A percentile compares a stretch with the other conserved stretches of the same genome.
These are phyloP conservation scores for Coemansia asiatica DNA, from an alignment of 192 early-diverging fungal genomes.

Conservation along the genomic window DNA sequence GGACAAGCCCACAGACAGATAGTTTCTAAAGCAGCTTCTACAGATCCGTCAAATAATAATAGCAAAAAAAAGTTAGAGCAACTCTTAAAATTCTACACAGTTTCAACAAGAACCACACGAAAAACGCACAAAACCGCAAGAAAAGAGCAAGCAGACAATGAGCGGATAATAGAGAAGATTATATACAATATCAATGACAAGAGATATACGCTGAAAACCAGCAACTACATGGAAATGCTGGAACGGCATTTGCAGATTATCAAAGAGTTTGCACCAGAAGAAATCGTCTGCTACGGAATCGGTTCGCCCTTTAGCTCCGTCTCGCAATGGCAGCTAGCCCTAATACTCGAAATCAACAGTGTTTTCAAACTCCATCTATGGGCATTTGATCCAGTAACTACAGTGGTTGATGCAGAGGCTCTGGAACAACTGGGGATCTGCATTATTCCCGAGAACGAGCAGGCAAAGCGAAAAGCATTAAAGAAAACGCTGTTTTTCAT, in stretches of 20 bases:
- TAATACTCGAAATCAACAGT: slow-evolving; percentile 25
- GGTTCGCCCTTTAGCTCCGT: slow-evolving; percentile 25
- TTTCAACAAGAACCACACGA: background rate
- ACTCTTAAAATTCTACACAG: background rate
- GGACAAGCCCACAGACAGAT: background rate
- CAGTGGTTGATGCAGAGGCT: slow-evolving; percentile 7
- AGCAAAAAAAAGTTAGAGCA: background rate
- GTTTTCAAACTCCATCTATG: slow-evolving; percentile 5
- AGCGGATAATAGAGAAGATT: background rate
- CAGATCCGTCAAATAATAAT: background rate
- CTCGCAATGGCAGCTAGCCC: slow-evolving; percentile 49
- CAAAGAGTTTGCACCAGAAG: slow-evolving; percentile 24
- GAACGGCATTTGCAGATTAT: slow-evolving; percentile 9
- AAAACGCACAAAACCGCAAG: background rate
- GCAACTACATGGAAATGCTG: background rate
- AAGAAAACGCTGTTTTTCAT: slow-evolving; percentile 45
- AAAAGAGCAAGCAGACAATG: background rate
- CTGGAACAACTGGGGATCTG: slow-evolving; percentile 17
- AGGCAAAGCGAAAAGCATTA: slow-evolving; percentile 18
- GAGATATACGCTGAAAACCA: background rate
- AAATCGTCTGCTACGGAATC: slow-evolving; percentile 50
- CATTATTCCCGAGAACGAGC: slow-evolving; percentile 33
- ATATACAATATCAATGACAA: background rate
- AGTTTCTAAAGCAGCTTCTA: background rate
- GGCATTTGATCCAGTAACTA: slow-evolving; percentile 34